phyloP scores from a whole-genome alignment of 1,284 basidiomycete genomes.

The Apiotrichum sp. region DNA sequence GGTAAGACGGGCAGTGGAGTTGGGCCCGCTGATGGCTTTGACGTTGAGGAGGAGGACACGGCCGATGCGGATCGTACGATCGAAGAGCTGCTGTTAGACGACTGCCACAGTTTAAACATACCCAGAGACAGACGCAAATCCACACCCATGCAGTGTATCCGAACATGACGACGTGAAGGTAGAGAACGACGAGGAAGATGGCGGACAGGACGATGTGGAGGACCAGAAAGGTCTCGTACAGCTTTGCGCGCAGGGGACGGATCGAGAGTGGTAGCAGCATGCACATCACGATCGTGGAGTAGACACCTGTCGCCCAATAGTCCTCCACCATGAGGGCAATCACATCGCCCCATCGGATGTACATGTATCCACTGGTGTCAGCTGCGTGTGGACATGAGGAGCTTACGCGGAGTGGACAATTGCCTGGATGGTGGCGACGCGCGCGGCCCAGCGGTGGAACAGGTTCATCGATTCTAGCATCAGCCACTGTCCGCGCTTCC shows the following conservation, averaged over 20 bases:
- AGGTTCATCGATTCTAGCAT: conserved; percentile 15
- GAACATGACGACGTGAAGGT: conserved; percentile 24
- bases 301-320: conserved; percentile 23
- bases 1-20: neutral
- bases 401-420: conserved; percentile 24
- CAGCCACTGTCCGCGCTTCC: neutral
- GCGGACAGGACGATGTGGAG: conserved; percentile 25
- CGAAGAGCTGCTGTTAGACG: neutral
- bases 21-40: conserved; percentile 6
- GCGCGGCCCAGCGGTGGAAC: conserved; percentile 29
- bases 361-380: conserved; percentile 10
- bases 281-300: conserved; percentile 19
- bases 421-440: conserved; percentile 20
- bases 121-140: conserved; percentile 28
- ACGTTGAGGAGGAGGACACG: conserved; percentile 20
- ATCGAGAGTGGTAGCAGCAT: conserved; percentile 20
- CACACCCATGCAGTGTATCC: conserved; percentile 21
- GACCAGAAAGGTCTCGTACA: conserved; percentile 29
- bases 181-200: conserved; percentile 19
- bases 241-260: conserved; percentile 15
- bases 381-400: neutral
- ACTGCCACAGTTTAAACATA: conserved; percentile 1
- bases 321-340: conserved; percentile 2
- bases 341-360: conserved; percentile 5
- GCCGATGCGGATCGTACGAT: conserved; percentile 2